Base-by-base conservation (phyloP, 1,284 basidiomycete species). In the Ceratorhiza oryzae-sativae region DNA sequence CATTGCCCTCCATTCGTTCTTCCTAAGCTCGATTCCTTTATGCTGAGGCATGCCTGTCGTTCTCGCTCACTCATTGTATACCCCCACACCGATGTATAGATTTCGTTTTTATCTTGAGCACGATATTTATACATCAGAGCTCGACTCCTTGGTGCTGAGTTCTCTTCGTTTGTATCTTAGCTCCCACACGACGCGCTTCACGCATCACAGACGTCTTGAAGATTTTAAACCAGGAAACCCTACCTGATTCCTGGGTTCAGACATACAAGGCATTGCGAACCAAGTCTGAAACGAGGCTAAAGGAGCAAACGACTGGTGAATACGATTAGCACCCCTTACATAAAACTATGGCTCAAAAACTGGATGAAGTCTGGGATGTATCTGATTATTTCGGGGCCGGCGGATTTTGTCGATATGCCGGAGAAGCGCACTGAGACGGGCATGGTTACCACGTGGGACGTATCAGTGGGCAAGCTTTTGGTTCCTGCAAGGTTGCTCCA, bases 381-480 rank as follows among this genome's bases (percentile, higher is more conserved):
- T 76, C 76, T 6, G 75, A 77, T 46, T 77, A 71, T 67, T 48
- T 75, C 39, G 73, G 73, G n/a, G 10, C 74, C 73, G 2, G 53
- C 77, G 12, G 41, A 75, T 39, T 74, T 77, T 6, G 55, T 48
- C 2, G 48, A 55, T 15, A 71, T 74, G 36, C 20, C 51, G 9
- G n/a, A 23, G 34, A 71, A 70, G 45, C 75, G 75, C 23, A 73
- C 75, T 20, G 77, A 76, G 1, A 48, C 75, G 58, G 76, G 76
- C 4, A 36, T 78, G 20, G 55, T 77, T 18, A 75, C 76, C 8
- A 74, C 72, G 27, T 36, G 49, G 12, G 39, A 61, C 9, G 74
- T 77, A 13, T n/a, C 51, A 41, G 48, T 56, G 18, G 77, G 77
- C 8, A 72, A 76, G 59, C 61, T 77, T 0, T 39, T 77, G 32